Conservation (phyloP, 129 eudicot species). For the Flaveria sonorensis region DNA sequence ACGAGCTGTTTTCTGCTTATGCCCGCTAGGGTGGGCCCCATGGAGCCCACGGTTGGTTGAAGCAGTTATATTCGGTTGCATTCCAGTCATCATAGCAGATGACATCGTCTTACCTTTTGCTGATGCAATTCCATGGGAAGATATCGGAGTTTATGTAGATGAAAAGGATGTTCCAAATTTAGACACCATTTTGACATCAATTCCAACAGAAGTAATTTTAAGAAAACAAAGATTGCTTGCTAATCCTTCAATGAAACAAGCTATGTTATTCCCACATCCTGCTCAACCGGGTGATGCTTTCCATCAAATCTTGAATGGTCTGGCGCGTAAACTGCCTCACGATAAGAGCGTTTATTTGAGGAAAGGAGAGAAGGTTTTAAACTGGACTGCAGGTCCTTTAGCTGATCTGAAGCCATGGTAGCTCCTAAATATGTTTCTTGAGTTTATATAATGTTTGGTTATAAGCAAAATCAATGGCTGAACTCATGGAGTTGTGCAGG, state of each 20-base stretch:
- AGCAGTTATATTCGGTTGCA: constrained; percentile 96
- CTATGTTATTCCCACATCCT: constrained; percentile 94
- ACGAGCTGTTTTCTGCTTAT: constrained; percentile 80
- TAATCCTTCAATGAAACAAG: constrained; percentile 95
- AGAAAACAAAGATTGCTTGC: constrained; percentile 92
- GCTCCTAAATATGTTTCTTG: constrained; percentile 1
- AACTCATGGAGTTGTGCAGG: constrained; percentile 4
- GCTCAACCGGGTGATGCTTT: constrained; percentile 92
- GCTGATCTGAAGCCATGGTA: constrained; percentile 97
- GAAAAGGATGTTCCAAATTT: constrained; percentile 89
- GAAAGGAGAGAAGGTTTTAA: constrained; percentile 64
- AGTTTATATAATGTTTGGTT: constrained; percentile 23
- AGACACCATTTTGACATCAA: constrained; percentile 80
- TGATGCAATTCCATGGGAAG: constrained; percentile 98
- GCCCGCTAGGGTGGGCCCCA: constrained; percentile 99
- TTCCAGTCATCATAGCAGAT: constrained; percentile 96
- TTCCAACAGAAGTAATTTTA: constrained; percentile 72
- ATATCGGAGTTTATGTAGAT: constrained; percentile 79
- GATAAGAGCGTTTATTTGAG: constrained; percentile 59
- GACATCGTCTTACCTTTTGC: constrained; percentile 94
- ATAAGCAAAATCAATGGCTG: background rate
- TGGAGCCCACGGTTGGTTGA: constrained; percentile 97
- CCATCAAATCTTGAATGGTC: constrained; percentile 92
- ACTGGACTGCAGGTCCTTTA: constrained; percentile 93
- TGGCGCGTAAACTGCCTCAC: constrained; percentile 93